Evolutionary conservation across 2,329 filamentous ascomycete species (phyloP).

Genomic region (Botrytis elliptica): DNA sequence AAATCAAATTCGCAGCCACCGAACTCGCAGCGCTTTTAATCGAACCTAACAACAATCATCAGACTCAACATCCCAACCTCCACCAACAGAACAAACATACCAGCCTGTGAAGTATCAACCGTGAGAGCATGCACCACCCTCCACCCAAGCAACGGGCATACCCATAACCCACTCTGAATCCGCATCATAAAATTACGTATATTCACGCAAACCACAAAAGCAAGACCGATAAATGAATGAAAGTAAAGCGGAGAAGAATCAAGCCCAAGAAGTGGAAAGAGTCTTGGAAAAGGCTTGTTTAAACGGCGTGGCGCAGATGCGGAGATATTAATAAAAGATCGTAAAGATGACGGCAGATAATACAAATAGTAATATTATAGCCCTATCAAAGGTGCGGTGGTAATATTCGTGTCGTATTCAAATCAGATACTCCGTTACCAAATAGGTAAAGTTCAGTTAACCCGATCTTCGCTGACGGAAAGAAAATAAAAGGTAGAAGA

Average conservation of each 20-base stretch:
- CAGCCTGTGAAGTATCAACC: constrained; percentile 31
- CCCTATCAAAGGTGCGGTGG: constrained; percentile 35
- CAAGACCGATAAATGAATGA: constrained; percentile 7
- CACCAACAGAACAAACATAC: constrained; percentile 26
- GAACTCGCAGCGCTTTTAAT: constrained; percentile 40
- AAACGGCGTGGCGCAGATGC: neutral
- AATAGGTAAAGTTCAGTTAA: neutral
- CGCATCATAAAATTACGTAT: constrained; percentile 30
- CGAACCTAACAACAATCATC: constrained; percentile 32
- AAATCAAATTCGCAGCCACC: constrained; percentile 49
- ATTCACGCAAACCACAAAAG: neutral
- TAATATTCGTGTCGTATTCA: constrained; percentile 20
- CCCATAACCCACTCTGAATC: constrained; percentile 29
- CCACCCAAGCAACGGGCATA: constrained; percentile 28
- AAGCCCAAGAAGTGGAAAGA: constrained; percentile 12
- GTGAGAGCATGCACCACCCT: constrained; percentile 29
- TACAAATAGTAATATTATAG: constrained; percentile 19
- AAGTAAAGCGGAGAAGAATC: neutral
- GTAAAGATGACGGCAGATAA: constrained; percentile 1
- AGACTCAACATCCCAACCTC: neutral
- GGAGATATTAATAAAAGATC: neutral
- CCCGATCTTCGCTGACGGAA: neutral
- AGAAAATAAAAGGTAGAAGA: neutral
- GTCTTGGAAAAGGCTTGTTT: constrained; percentile 9
- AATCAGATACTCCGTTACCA: neutral